Percentiles rank a stretch among this genome's conserved stretches.
phyloP scores from a whole-genome alignment of 768 basidiomycete genomes.

The Lactarius pseudohatsudake region DNA sequence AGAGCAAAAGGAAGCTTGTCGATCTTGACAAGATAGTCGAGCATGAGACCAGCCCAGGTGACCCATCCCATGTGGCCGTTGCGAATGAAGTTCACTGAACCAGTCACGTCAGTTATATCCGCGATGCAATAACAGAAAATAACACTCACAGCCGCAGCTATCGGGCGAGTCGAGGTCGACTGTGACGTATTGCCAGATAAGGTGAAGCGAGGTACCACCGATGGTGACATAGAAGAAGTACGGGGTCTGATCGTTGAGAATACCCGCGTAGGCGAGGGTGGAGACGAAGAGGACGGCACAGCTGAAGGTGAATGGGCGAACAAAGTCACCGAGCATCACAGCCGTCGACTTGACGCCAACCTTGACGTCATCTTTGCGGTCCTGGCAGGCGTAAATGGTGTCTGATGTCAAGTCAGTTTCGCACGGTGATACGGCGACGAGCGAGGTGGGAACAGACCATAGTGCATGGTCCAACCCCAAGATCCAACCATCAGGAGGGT shows the following conservation, averaged over 20 bases:
- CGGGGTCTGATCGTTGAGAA: slow-evolving; percentile 37
- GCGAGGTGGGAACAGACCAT: slow-evolving; percentile 32
- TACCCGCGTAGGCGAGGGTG: slow-evolving; percentile 54
- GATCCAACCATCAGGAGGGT: slow-evolving; percentile 28
- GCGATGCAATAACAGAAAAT: neutral
- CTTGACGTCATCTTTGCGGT: slow-evolving; percentile 69
- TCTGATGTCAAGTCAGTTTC: slow-evolving; percentile 35
- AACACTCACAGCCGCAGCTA: slow-evolving; percentile 28
- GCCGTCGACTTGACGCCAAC: slow-evolving; percentile 76
- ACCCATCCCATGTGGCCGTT: slow-evolving; percentile 30
- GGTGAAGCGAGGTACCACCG: slow-evolving; percentile 29
- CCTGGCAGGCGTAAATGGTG: slow-evolving; percentile 78
- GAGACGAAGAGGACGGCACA: slow-evolving; percentile 55
- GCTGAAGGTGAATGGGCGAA: slow-evolving; percentile 53
- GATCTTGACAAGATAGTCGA: slow-evolving; percentile 30
- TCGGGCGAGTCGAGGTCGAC: slow-evolving; percentile 30
- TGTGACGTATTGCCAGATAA: slow-evolving; percentile 32
- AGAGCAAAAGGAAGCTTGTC: slow-evolving; percentile 22
- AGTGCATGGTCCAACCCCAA: slow-evolving; percentile 45
- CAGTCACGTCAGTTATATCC: neutral
- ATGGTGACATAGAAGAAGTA: slow-evolving; percentile 30
- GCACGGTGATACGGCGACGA: no score
- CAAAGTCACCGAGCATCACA: slow-evolving; percentile 64
- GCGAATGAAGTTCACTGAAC: slow-evolving; percentile 26
- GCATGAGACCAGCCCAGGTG: slow-evolving; percentile 30